These are phyloP conservation scores for Madurella fahalii DNA, from an alignment of 2,329 filamentous ascomycete species.

Conservation along the genomic window DNA sequence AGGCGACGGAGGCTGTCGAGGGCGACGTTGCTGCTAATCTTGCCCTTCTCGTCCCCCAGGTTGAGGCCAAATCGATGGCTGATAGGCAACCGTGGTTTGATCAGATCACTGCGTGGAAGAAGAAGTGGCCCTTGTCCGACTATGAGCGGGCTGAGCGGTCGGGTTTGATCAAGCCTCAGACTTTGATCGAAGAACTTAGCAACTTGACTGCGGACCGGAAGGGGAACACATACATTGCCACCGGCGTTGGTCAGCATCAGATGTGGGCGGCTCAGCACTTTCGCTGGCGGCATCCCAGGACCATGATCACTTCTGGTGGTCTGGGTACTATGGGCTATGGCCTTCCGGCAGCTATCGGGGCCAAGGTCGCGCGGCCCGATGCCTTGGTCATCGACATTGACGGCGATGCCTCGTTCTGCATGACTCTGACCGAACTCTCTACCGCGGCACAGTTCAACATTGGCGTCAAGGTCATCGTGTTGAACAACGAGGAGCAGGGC, in stretches of 20 bases:
- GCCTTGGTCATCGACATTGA: constrained; percentile 93
- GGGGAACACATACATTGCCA: constrained; percentile 80
- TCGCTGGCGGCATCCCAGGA: constrained; percentile 85
- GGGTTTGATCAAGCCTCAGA: constrained; percentile 89
- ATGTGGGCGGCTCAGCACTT: constrained; percentile 99
- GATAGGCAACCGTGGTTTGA: constrained; percentile 81
- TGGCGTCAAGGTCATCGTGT: constrained; percentile 85
- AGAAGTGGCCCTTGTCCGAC: constrained; percentile 76
- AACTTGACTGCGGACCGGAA: constrained; percentile 77
- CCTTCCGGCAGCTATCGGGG: constrained; percentile 89
- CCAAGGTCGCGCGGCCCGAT: constrained; percentile 75
- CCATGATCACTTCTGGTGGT: constrained; percentile 95
- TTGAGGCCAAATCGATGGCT: constrained; percentile 57
- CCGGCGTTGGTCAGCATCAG: constrained; percentile 95
- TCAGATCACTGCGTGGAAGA: constrained; percentile 88
- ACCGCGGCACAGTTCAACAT: constrained; percentile 96
- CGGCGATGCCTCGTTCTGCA: constrained; percentile 97
- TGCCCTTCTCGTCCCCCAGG: constrained; percentile 65
- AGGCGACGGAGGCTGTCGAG: constrained; percentile 92
- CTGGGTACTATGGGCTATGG: constrained; percentile 96
- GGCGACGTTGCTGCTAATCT: constrained; percentile 85
- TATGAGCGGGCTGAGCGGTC: constrained; percentile 75
- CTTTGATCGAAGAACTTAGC: constrained; percentile 85
- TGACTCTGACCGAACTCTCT: constrained; percentile 93
- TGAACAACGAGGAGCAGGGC: constrained; percentile 97